A percentile compares a stretch with the other conserved stretches of the same genome.
Evolutionary conservation across 2,329 filamentous ascomycete species (phyloP).

Genomic region (Colletotrichum acutatum): DNA sequence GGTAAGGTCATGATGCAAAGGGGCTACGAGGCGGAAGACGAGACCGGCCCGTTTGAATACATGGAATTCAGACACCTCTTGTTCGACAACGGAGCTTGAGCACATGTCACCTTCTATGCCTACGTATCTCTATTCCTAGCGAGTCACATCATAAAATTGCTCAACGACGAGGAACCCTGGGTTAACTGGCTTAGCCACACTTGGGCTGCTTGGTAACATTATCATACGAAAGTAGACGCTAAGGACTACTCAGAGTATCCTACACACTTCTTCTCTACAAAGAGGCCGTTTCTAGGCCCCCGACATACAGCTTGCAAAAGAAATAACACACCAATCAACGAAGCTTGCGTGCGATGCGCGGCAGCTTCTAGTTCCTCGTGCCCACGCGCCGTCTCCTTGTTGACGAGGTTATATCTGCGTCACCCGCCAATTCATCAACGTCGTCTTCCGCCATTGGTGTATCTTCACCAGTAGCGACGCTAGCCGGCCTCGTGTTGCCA

Average conservation of each 20-base stretch:
- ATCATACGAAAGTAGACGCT: conserved; percentile 10
- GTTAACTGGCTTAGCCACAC: background rate
- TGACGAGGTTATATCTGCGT: conserved; percentile 48
- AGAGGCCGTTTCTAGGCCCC: background rate
- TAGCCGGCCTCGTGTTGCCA: conserved; percentile 46
- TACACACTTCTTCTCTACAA: background rate
- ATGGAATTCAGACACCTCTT: no score
- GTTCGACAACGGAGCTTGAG: no score
- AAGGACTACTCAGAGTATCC: conserved; percentile 6
- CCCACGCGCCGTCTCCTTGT: conserved; percentile 50
- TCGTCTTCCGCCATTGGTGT: conserved; percentile 58
- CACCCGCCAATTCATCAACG: conserved; percentile 56
- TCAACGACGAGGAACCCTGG: background rate
- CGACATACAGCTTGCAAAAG: background rate
- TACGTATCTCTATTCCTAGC: background rate
- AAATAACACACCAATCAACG: background rate
- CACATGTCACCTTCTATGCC: background rate
- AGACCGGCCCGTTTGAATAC: no score
- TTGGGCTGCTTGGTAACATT: conserved; percentile 13
- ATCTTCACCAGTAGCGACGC: conserved; percentile 54
- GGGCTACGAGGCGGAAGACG: no score
- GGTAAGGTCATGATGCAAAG: no score
- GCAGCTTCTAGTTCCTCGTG: conserved; percentile 45
- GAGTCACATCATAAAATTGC: background rate
- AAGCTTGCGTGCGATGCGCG: conserved; percentile 5